Base-by-base conservation (phyloP, 306 rosid genomes). In the Quercus gilva region DNA sequence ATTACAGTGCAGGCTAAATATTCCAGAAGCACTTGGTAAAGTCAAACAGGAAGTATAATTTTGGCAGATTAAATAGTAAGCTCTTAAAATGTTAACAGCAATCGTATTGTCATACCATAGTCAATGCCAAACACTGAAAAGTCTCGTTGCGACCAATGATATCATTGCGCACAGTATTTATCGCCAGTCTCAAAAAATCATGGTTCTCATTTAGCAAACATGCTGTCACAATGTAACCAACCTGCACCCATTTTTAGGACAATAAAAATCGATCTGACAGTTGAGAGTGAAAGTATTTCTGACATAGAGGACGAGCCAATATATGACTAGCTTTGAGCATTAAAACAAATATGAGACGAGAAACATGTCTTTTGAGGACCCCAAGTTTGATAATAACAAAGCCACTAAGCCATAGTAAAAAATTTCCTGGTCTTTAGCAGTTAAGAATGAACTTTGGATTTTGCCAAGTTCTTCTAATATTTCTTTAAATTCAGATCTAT, bases 141-240 rank as follows among this genome's bases (percentile, higher is more conserved):
- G 99, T 96, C 83, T 96, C 99, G 72, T 96, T 96, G 77, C 99
- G 94, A 78, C 99, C 99, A 84, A 96, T 96, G 73, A 96, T 96
- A 74, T 96, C 99, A 72, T 91, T 96, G 80, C 98, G 99, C 84
- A 96, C 99, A 0, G 99, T 91, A 68, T 96, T 96, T 88, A 96
- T 96, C 37, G 99, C 99, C 86, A 96, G 76, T 82, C 99, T 90
- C 91, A 96, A 86, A 85, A 96, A 96, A 90, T 96, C 99, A n/a
- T 96, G 99, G 92, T 96, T 96, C 89, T 96, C 99, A 81, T 96
- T 96, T 57, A 96, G 97, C 85, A 96, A 88, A 86, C 92, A 90
- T 55, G 99, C 72, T 52, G 99, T 96, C 84, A 90, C 99, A 75
- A 96, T 96, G 89, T 96, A 96, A 80, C 99, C 99, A 88, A 96